Base-by-base conservation (phyloP, 1,284 basidiomycete species). In the Trametes polyzona region DNA sequence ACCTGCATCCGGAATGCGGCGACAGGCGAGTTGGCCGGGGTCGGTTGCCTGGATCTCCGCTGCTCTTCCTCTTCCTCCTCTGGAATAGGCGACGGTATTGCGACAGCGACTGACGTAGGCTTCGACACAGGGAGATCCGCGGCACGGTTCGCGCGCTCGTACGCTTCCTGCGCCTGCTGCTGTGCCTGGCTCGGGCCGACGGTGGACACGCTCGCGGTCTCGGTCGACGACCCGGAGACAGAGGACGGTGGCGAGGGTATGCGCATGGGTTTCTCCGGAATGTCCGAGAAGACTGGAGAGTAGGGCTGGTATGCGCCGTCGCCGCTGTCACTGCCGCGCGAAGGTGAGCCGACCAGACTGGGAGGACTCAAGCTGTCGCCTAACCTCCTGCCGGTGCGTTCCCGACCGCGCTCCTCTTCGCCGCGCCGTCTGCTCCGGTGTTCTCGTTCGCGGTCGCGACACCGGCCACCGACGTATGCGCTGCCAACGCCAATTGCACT, bases 301-400 rank as follows among this genome's bases (percentile, higher is more conserved):
- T 66, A 76, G 62, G 65, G 46, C 57, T 59, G 62, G 52, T 59
- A 56, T 57, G 26, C 35, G 10, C 61, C 57, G 26, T 53, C 57
- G n/a, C 44, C 62, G 61, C 53, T 67, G 46, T 54, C 63, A 26
- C 52, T 47, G 39, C 44, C 49, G 39, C 63, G 63, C 52, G 62
- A 54, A 43, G 65, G 65, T 61, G 58, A 72, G 68, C 60, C 73
- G 73, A 59, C 61, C 19, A 58, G 29, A 47, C 65, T 65, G 27
- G 70, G 69, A 46, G 83, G 81, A 58, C 82, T 84, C 63, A 76
- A 54, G 67, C 83, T 86, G 47, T 77, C 76, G 29, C 73, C 76
- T 44, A 80, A 62, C 64, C 76, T 71, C 69, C 80, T 74, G 35
- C 78, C 77, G 10, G 71, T 69, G 40, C 80, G 71, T 39, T 82